Evolutionary conservation across 2,329 filamentous ascomycete species (phyloP).

Genomic region (Fusarium begoniae): DNA sequence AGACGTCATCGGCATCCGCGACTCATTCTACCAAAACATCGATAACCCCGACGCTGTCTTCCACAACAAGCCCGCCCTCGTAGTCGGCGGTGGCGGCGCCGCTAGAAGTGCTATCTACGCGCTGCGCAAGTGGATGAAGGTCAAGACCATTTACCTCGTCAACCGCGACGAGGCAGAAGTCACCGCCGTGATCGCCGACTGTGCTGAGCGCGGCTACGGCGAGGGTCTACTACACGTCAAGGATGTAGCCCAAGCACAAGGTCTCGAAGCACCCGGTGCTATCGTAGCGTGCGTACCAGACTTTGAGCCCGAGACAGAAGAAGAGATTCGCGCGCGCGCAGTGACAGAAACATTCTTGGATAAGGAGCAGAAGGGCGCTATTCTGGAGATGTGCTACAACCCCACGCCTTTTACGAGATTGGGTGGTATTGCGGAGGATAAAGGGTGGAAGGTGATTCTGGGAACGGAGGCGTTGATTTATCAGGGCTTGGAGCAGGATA

Average conservation of each 20-base stretch:
- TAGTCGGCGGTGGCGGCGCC: slow-evolving; percentile 81
- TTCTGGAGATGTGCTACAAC: slow-evolving; percentile 88
- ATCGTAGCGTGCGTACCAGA: slow-evolving; percentile 81
- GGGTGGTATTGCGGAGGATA: slow-evolving; percentile 65
- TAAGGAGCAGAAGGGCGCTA: slow-evolving; percentile 68
- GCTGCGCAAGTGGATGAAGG: slow-evolving; percentile 73
- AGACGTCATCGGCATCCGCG: slow-evolving; percentile 80
- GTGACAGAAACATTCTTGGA: slow-evolving; percentile 61
- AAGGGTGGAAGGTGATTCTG: slow-evolving; percentile 77
- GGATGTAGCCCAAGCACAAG: slow-evolving; percentile 66
- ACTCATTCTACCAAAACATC: slow-evolving; percentile 71
- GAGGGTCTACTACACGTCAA: slow-evolving; percentile 68
- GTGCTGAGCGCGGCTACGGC: slow-evolving; percentile 66
- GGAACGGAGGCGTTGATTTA: slow-evolving; percentile 82
- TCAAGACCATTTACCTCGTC: slow-evolving; percentile 76
- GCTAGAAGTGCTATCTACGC: slow-evolving; percentile 82
- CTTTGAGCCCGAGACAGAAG: slow-evolving; percentile 71
- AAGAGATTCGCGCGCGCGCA: slow-evolving; percentile 68
- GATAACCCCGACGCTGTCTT: slow-evolving; percentile 56
- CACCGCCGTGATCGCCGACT: slow-evolving; percentile 72
- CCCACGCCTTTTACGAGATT: slow-evolving; percentile 75
- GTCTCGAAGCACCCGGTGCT: slow-evolving; percentile 68
- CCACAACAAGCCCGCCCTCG: slow-evolving; percentile 71
- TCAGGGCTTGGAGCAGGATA: slow-evolving; percentile 76
- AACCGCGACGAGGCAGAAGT: slow-evolving; percentile 78